These are phyloP conservation scores for Botrytis porri DNA, from an alignment of 2,329 filamentous ascomycete genomes.

Conservation along the genomic window DNA sequence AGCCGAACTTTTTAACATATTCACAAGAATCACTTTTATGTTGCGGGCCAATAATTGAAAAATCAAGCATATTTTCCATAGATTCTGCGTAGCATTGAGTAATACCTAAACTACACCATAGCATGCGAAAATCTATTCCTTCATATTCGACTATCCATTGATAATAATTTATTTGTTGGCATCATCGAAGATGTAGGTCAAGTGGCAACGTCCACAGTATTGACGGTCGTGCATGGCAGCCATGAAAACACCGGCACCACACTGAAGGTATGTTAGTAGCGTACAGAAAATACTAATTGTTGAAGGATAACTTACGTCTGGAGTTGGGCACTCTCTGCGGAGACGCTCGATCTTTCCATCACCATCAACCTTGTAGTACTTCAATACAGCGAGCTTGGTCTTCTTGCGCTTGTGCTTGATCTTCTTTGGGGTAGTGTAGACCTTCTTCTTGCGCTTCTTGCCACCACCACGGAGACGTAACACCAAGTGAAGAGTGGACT, in stretches of 20 bases:
- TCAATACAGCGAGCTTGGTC: slow-evolving; percentile 99
- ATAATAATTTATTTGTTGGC: slow-evolving; percentile 51
- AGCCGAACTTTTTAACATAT: too few species aligned
- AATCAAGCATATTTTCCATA: neutral
- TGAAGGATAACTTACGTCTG: slow-evolving; percentile 63
- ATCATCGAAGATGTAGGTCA: slow-evolving; percentile 72
- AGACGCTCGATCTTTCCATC: slow-evolving; percentile 99
- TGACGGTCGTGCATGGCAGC: slow-evolving; percentile 99
- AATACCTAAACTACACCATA: slow-evolving; percentile 20
- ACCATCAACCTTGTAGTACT: slow-evolving; percentile 99
- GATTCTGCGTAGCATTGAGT: slow-evolving; percentile 25
- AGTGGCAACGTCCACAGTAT: slow-evolving; percentile 62
- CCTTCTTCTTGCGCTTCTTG: slow-evolving; percentile 99
- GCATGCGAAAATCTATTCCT: slow-evolving; percentile 23
- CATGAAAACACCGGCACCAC: slow-evolving; percentile 99
- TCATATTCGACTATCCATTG: slow-evolving; percentile 35
- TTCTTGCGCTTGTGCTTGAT: slow-evolving; percentile 99
- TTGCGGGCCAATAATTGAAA: neutral
- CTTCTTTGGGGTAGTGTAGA: slow-evolving; percentile 99
- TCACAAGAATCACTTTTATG: neutral
- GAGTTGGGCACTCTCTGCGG: slow-evolving; percentile 91
- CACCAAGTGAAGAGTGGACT: slow-evolving; percentile 96
- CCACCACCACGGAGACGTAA: slow-evolving; percentile 96
- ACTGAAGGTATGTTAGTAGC: slow-evolving; percentile 56
- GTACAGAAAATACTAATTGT: neutral